These are phyloP conservation scores for Wickerhamiella vanderwaltii DNA, from an alignment of 805 yeast species.

Conservation along the genomic window DNA sequence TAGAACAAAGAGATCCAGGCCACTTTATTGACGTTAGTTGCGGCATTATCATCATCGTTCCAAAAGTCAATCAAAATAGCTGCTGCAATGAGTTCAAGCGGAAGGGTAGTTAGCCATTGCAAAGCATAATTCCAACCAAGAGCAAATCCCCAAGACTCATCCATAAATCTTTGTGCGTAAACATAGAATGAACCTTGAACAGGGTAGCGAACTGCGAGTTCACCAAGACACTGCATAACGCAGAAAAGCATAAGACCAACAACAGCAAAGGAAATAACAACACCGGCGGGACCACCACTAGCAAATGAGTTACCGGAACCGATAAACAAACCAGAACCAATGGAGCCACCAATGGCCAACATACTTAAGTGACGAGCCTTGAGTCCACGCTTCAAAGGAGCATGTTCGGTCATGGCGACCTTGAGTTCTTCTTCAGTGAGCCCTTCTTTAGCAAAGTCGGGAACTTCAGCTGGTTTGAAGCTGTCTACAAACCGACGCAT, in stretches of 20 bases:
- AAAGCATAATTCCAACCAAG: slow-evolving; percentile 58
- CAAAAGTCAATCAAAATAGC: slow-evolving; percentile 45
- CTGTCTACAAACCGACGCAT: slow-evolving; percentile 11
- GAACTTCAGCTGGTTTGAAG: slow-evolving; percentile 25
- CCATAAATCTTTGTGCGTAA: slow-evolving; percentile 46
- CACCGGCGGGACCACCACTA: slow-evolving; percentile 43
- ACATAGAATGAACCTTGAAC: slow-evolving; percentile 48
- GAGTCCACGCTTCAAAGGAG: slow-evolving; percentile 41
- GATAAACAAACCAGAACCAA: slow-evolving; percentile 62
- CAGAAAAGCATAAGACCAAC: slow-evolving; percentile 55
- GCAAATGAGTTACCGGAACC: slow-evolving; percentile 41
- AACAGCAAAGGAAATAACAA: slow-evolving; percentile 44
- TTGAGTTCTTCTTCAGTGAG: slow-evolving; percentile 29
- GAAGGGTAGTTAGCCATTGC: slow-evolving; percentile 49
- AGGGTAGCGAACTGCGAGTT: slow-evolving; percentile 52
- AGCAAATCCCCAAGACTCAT: slow-evolving; percentile 52
- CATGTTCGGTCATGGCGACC: slow-evolving; percentile 35
- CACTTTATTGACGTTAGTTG: slow-evolving; percentile 35
- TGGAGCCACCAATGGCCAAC: slow-evolving; percentile 65
- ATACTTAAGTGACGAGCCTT: slow-evolving; percentile 29
- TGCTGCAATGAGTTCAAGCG: slow-evolving; percentile 51
- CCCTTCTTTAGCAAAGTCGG: slow-evolving; percentile 20
- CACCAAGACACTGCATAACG: slow-evolving; percentile 58
- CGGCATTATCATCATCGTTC: slow-evolving; percentile 30
- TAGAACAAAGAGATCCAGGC: slow-evolving; percentile 50